These are phyloP conservation scores for Eucalyptus sp. DNA, from an alignment of 345 rosid species.

Conservation along the genomic window DNA sequence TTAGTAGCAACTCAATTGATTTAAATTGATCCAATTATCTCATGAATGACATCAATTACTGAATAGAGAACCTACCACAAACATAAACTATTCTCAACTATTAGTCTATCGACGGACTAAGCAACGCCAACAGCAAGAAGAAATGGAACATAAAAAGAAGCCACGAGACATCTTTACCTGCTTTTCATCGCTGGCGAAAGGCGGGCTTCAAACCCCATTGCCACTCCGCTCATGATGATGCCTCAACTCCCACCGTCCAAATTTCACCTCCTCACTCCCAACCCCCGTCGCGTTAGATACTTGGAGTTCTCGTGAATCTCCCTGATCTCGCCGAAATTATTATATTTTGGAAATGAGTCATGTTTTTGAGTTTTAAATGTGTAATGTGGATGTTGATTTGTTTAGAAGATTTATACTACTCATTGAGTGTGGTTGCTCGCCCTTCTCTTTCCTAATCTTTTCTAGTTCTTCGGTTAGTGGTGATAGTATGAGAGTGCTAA, in stretches of 20 bases:
- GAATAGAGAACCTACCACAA: neutral
- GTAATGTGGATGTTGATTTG: too few species aligned
- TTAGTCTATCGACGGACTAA: neutral
- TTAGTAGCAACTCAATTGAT: too few species aligned
- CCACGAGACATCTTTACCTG: neutral
- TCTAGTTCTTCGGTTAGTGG: too few species aligned
- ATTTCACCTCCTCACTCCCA: constrained; percentile 1
- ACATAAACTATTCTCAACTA: neutral
- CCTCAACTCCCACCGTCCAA: constrained; percentile 22
- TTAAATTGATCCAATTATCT: too few species aligned
- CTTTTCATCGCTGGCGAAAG: neutral
- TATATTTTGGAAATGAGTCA: too few species aligned
- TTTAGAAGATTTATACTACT: too few species aligned
- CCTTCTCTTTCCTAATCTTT: too few species aligned
- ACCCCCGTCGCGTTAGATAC: constrained; percentile 23
- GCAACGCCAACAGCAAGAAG: neutral
- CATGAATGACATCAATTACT: neutral
- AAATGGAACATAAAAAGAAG: neutral
- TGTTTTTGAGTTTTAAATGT: too few species aligned
- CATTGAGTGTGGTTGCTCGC: too few species aligned
- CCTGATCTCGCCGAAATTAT: constrained; percentile 6
- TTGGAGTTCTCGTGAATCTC: constrained; percentile 9
- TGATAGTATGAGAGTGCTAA: too few species aligned
- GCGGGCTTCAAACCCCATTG: constrained; percentile 20
- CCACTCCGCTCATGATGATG: constrained; percentile 35